Conservation (phyloP, 2,329 filamentous ascomycete species). For the Fusarium clavum region DNA sequence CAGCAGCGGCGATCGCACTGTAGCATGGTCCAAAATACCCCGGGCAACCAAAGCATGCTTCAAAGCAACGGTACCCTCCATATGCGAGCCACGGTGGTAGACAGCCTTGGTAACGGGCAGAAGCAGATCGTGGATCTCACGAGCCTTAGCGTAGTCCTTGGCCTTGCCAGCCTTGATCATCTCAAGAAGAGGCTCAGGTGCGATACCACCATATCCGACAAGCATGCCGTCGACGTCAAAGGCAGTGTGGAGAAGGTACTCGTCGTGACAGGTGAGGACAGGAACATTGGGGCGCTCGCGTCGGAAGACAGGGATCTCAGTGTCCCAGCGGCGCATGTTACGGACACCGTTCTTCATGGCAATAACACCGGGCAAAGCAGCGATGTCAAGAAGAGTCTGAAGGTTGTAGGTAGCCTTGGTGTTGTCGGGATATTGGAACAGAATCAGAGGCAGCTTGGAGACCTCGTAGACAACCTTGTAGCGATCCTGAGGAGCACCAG, state of each 20-base stretch:
- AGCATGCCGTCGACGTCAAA: constrained; percentile 66
- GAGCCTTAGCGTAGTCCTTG: constrained; percentile 60
- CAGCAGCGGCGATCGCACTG: constrained; percentile 59
- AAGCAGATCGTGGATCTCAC: constrained; percentile 62
- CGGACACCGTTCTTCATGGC: constrained; percentile 69
- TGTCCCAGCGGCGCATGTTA: constrained; percentile 68
- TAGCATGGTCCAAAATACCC: constrained; percentile 62
- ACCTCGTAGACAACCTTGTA: constrained; percentile 63
- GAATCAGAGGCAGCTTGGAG: constrained; percentile 61
- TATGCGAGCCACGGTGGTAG: constrained; percentile 65
- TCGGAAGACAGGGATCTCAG: constrained; percentile 65
- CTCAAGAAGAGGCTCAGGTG: constrained; percentile 61
- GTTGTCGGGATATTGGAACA: constrained; percentile 66
- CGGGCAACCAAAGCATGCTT: constrained; percentile 64
- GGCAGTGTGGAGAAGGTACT: constrained; percentile 63
- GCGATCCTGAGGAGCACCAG: constrained; percentile 63
- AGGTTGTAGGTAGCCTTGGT: constrained; percentile 65
- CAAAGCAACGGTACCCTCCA: constrained; percentile 65
- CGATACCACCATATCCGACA: constrained; percentile 66
- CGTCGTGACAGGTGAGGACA: constrained; percentile 64
- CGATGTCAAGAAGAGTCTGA: constrained; percentile 64
- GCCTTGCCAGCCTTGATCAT: constrained; percentile 63
- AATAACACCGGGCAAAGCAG: constrained; percentile 63
- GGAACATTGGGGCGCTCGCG: constrained; percentile 61
- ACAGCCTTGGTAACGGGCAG: constrained; percentile 65